phyloP scores from a whole-genome alignment of 2,329 filamentous ascomycete genomes.

The Colletotrichum lentis region DNA sequence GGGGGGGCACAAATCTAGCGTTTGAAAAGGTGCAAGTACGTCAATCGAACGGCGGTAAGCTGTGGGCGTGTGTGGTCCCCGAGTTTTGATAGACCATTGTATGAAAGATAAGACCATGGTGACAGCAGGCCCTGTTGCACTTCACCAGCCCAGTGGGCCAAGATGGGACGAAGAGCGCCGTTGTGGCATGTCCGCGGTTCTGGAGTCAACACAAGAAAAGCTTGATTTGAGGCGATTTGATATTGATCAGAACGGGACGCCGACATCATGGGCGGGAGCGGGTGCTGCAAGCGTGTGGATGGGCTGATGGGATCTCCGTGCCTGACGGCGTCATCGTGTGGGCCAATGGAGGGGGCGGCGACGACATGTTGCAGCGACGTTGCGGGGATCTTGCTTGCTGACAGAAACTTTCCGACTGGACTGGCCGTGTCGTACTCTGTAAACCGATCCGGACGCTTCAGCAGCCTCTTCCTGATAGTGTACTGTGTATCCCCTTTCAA shows the following conservation, averaged over 20 bases:
- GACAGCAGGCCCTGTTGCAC: slow-evolving; percentile 4
- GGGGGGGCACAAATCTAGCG: slow-evolving; percentile 10
- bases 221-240: slow-evolving; percentile 14
- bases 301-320: not conserved
- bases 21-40: slow-evolving; percentile 28
- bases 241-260: not conserved
- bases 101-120: slow-evolving; percentile 3
- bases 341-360: slow-evolving; percentile 4
- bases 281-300: not conserved
- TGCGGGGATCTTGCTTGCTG: slow-evolving; percentile 16
- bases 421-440: not conserved
- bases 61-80: not conserved
- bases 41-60: not conserved
- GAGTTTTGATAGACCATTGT: not conserved
- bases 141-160: not conserved
- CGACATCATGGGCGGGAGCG: slow-evolving; percentile 10
- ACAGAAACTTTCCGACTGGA: slow-evolving; percentile 20
- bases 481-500: not conserved
- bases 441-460: slow-evolving; percentile 4
- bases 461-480: not conserved
- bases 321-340: slow-evolving; percentile 10
- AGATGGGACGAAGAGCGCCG: slow-evolving; percentile 23
- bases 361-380: slow-evolving; percentile 3
- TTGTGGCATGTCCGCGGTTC: not conserved
- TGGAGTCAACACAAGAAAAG: slow-evolving; percentile 10